phyloP scores from a whole-genome alignment of 768 basidiomycete genomes.

The Suillus variegatus region DNA sequence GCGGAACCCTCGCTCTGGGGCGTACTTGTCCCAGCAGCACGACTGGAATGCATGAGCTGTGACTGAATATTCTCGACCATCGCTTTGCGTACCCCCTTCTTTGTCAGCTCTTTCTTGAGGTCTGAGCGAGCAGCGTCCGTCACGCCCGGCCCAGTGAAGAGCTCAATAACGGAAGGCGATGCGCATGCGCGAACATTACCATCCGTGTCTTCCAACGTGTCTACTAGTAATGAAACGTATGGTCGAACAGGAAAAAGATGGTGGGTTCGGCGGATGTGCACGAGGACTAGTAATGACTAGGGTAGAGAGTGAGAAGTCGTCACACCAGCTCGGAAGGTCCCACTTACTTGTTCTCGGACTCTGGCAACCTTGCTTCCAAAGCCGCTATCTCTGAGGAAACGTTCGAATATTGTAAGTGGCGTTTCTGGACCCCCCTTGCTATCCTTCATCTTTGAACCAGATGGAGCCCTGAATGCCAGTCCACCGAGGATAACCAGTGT shows the following conservation, averaged over 20 bases:
- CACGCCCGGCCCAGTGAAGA: constrained; percentile 84
- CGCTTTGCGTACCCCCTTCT: constrained; percentile 83
- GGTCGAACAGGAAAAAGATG: constrained; percentile 78
- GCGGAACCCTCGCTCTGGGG: constrained; percentile 63
- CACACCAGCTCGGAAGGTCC: constrained; percentile 5
- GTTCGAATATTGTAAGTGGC: constrained; percentile 70
- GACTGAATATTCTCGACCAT: constrained; percentile 80
- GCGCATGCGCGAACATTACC: constrained; percentile 87
- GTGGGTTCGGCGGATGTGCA: constrained; percentile 70
- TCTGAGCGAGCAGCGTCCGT: constrained; percentile 88
- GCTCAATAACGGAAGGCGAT: constrained; percentile 73
- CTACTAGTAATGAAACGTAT: constrained; percentile 79
- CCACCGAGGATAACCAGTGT: constrained; percentile 74
- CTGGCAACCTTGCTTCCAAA: constrained; percentile 83
- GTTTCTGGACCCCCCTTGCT: constrained; percentile 70
- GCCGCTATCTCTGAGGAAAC: constrained; percentile 69
- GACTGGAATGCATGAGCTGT: constrained; percentile 54
- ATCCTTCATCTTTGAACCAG: constrained; percentile 44
- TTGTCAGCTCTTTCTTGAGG: constrained; percentile 87
- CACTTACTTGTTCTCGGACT: constrained; percentile 80
- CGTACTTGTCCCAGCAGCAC: constrained; percentile 41
- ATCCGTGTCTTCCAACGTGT: constrained; percentile 88
- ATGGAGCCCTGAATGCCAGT: constrained; percentile 62
- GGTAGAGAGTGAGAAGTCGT: constrained; percentile 9
- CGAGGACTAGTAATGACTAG: constrained; percentile 66